These are phyloP conservation scores for Gossypium stocksii DNA, from an alignment of 345 rosid species.

Conservation along the genomic window DNA sequence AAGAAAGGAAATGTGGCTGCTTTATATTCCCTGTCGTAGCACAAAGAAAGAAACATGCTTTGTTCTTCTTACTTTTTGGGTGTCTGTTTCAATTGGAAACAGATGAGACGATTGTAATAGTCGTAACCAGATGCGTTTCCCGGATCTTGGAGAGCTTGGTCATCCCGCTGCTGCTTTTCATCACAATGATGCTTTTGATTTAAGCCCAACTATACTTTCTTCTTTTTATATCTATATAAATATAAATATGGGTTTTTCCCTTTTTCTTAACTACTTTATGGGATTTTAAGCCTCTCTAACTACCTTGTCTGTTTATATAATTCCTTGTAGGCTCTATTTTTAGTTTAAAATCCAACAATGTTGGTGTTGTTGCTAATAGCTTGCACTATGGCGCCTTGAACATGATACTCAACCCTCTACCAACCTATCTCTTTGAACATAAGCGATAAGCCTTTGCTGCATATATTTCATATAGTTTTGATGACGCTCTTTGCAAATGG, in stretches of 20 bases:
- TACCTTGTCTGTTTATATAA: background rate
- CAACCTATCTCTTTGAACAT: background rate
- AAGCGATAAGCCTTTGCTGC: background rate
- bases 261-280: background rate
- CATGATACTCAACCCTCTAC: conserved; percentile 45
- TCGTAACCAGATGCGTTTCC: conserved; percentile 40
- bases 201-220: conserved; percentile 60
- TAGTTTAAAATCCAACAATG: conserved; percentile 50
- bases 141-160: conserved; percentile 75
- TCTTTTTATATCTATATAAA: background rate
- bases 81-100: conserved; percentile 15
- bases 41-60: background rate
- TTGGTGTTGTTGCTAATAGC: conserved; percentile 48
- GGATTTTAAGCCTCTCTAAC: conserved; percentile 12
- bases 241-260: background rate
- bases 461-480: background rate
- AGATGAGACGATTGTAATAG: conserved; percentile 39
- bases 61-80: conserved; percentile 5
- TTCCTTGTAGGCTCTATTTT: conserved; percentile 45
- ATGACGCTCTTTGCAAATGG: background rate
- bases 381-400: conserved; percentile 54
- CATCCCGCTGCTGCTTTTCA: conserved; percentile 53
- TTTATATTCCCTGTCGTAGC: background rate
- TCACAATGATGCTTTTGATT: conserved; percentile 60
- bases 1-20: background rate